Evolutionary conservation across 2,329 filamentous ascomycete genomes (phyloP).

Genomic region (Cladosporium phlei): DNA sequence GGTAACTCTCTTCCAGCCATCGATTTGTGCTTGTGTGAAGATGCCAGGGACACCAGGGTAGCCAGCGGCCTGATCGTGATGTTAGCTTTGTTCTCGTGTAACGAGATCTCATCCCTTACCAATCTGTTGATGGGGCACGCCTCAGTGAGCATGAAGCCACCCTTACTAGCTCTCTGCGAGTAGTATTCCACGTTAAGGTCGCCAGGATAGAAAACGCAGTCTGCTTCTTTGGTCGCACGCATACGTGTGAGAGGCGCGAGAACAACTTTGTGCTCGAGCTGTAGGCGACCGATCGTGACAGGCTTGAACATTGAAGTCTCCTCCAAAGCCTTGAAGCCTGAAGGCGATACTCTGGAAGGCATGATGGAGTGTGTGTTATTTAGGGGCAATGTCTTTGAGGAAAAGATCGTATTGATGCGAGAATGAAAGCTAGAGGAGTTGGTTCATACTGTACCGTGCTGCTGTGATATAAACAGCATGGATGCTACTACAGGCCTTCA

Average conservation of each 20-base stretch:
- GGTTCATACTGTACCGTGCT: too few species aligned
- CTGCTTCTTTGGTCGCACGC: conserved; percentile 29
- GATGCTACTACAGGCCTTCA: too few species aligned
- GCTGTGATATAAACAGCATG: too few species aligned
- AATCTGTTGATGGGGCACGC: conserved; percentile 44
- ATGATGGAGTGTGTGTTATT: conserved; percentile 1
- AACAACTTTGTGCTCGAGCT: conserved; percentile 35
- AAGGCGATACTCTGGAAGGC: conserved; percentile 16
- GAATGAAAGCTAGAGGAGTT: too few species aligned
- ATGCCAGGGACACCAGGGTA: conserved; percentile 53
- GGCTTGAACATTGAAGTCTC: conserved; percentile 32
- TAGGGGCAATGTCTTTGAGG: neutral
- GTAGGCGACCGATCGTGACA: conserved; percentile 29
- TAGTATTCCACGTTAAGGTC: conserved; percentile 48
- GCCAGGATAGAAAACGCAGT: conserved; percentile 44
- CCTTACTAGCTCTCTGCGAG: conserved; percentile 44
- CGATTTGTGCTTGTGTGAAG: conserved; percentile 51
- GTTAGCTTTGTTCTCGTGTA: conserved; percentile 50
- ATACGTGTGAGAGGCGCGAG: conserved; percentile 40
- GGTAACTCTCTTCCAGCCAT: conserved; percentile 56
- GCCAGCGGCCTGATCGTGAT: conserved; percentile 38
- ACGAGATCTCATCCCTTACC: conserved; percentile 48
- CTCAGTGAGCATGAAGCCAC: conserved; percentile 54
- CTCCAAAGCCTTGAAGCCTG: conserved; percentile 14
- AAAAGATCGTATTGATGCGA: neutral